A percentile compares a stretch with the other conserved stretches of the same genome.
Evolutionary conservation across 1,284 basidiomycete genomes (phyloP).

Genomic region (Pseudozyma pruni): DNA sequence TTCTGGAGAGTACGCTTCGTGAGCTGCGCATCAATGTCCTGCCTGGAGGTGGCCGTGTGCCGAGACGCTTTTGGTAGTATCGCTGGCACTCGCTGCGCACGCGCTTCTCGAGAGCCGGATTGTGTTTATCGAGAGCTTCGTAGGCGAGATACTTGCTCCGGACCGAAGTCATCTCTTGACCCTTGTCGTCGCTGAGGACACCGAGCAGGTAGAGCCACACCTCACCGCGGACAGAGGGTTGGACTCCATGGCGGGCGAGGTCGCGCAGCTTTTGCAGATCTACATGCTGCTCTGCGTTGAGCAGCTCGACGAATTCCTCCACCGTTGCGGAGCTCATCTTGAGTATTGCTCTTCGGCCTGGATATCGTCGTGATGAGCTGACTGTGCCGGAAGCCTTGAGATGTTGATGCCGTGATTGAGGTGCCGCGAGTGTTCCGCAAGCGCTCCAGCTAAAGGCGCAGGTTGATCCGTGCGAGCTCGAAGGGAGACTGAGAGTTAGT

Average conservation of each 20-base stretch:
- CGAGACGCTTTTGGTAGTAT: constrained; percentile 62
- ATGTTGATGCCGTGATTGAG: too few species aligned
- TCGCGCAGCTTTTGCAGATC: constrained; percentile 63
- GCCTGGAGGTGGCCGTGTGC: constrained; percentile 37
- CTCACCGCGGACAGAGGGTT: constrained; percentile 63
- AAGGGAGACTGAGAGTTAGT: neutral
- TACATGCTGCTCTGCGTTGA: constrained; percentile 64
- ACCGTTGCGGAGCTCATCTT: constrained; percentile 57
- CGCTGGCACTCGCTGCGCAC: constrained; percentile 60
- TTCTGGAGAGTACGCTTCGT: constrained; percentile 21
- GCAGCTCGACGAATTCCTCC: constrained; percentile 62
- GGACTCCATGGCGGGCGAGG: constrained; percentile 63
- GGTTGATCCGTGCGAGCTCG: too few species aligned
- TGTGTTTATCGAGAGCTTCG: constrained; percentile 62
- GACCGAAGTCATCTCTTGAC: constrained; percentile 66
- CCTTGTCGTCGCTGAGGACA: constrained; percentile 65
- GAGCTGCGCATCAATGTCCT: constrained; percentile 42
- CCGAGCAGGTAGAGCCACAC: constrained; percentile 67
- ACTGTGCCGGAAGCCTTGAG: too few species aligned
- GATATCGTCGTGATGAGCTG: too few species aligned
- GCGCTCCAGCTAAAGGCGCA: too few species aligned
- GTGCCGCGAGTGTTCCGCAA: too few species aligned
- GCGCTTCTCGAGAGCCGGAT: constrained; percentile 59
- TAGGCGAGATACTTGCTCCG: constrained; percentile 64
- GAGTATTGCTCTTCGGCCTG: too few species aligned